Base-by-base conservation (phyloP, 169 alveolate species). In the Plasmodium gonderi region DNA sequence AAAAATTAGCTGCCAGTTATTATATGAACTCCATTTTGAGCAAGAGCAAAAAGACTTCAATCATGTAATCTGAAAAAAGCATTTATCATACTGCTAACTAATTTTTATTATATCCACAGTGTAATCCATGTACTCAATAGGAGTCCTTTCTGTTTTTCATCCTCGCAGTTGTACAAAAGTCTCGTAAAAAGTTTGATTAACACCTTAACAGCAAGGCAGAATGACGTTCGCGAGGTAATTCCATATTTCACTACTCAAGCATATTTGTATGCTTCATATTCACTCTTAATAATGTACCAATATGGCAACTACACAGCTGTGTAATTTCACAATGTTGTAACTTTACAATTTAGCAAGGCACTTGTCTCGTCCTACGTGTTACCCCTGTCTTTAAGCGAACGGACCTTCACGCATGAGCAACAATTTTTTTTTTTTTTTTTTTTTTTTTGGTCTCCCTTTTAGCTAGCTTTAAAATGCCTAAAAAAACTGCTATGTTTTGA, bases 181-280 rank as follows among this genome's bases (percentile, higher is more conserved):
- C 8, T 82, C 14, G 20, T 82, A 75, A 82, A 42, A 82, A 75
- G 76, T 69, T 69, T 72, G 75, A 40, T 82, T 51, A 36, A 8
- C n/a, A 54, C 64, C 42, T 49, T 82, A 45, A 20, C 60, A 12
- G 51, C 64, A 17, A 82, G 92, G 42, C 68, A 82, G 33, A 40
- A 82, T 45, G 92, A 82, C 31, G 36, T 74, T 68, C 72, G 82
- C 12, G 82, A 82, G 82, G 92, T 82, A 80, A 23, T 54, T 26
- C 0, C 36, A 54, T 11, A 54, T 54, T 11, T 8, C 72, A 8
- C 23, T 54, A 11, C 36, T 26, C 23, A 5, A 20, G 33, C 33
- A 2, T n/a, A n/a, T n/a, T n/a, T 54, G 5, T 17, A 54, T 17
- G 8, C 36, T 14, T 33, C 36, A 54, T 17, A n/a, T n/a, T n/a